Base-by-base conservation (phyloP, 106 monocot genomes). In the Dendrobium nobile region DNA sequence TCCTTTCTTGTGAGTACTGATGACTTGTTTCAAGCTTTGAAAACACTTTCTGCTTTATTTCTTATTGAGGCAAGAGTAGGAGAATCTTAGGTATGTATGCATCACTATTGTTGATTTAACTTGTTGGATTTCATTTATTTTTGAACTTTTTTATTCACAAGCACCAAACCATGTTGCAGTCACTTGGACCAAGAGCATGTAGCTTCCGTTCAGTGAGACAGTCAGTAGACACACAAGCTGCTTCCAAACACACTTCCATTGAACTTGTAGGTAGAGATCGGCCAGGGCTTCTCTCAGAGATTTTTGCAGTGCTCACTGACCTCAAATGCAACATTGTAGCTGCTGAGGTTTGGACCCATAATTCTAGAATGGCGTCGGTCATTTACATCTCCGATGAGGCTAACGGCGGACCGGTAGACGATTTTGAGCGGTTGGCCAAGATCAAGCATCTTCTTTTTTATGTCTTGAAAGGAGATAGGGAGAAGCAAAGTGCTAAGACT, bases 311-410 rank as follows among this genome's bases (percentile, higher is more conserved):
- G 0, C 90, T 90, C 10, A 78, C 82, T 4, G 85, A 85, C 83
- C 84, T 90, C 26, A 83, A 81, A 22, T 90, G 90, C 86, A 90
- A 87, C 73, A 79, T 85, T 2, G 90, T 85, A 0, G 82, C 77
- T 4, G 79, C 84, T 5, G 86, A 89, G 42, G 82, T 89, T 10
- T 89, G 89, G 89, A 90, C 90, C 0, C 90, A 90, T 40, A 87
- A 90, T 68, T 54, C 77, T 2, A 56, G 90, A 28, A 82, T 82
- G 80, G 90, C 90, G 2, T 80, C 90, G 0, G 82, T 90, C 1
- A 78, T 90, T 7, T 82, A 90, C 55, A 77, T 87, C 27, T 83
- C 90, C 0, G 90, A 90, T 17, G 87, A 85, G 40, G 44, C 70
- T 28, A 87, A 83, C 41, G 80, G 85, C 19, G 61, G 19, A 1